phyloP scores from a whole-genome alignment of 2,329 filamentous ascomycete genomes.

The Colletotrichum australisinense region DNA sequence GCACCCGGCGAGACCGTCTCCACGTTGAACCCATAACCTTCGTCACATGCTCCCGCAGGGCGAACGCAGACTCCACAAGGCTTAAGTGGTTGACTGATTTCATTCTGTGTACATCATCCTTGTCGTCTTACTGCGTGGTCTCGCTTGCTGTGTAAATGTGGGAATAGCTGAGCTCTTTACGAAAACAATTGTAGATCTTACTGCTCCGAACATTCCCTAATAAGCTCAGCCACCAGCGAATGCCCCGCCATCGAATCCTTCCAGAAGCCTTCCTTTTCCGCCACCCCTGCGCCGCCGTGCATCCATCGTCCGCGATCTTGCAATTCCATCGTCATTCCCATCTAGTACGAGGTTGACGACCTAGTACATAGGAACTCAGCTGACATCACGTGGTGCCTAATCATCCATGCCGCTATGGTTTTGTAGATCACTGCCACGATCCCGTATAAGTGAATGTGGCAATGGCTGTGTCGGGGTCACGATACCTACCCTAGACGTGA shows the following conservation, averaged over 20 bases:
- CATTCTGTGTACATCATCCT: neutral
- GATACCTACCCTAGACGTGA: neutral
- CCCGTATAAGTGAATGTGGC: neutral
- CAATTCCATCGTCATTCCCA: neutral
- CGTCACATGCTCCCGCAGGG: neutral
- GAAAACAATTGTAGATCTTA: neutral
- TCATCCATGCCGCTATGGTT: neutral
- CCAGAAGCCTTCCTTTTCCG: conserved; percentile 31
- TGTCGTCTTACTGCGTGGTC: neutral
- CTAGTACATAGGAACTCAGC: too few species aligned
- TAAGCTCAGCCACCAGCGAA: neutral
- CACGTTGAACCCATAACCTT: neutral
- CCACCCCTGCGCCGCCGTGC: conserved; percentile 21
- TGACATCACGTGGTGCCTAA: neutral
- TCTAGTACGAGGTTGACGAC: neutral
- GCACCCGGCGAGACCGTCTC: conserved; percentile 11
- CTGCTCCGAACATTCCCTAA: neutral
- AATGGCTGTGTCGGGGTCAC: neutral
- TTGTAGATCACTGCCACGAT: neutral
- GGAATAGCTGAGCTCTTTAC: conserved; percentile 10
- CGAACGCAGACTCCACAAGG: neutral
- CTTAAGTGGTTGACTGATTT: neutral
- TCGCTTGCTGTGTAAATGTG: neutral
- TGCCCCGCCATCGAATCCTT: conserved; percentile 20
- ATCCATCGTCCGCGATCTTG: neutral